These are phyloP conservation scores for Entomortierella chlamydospora DNA, from an alignment of 192 early-diverging fungal genomes.

Conservation along the genomic window DNA sequence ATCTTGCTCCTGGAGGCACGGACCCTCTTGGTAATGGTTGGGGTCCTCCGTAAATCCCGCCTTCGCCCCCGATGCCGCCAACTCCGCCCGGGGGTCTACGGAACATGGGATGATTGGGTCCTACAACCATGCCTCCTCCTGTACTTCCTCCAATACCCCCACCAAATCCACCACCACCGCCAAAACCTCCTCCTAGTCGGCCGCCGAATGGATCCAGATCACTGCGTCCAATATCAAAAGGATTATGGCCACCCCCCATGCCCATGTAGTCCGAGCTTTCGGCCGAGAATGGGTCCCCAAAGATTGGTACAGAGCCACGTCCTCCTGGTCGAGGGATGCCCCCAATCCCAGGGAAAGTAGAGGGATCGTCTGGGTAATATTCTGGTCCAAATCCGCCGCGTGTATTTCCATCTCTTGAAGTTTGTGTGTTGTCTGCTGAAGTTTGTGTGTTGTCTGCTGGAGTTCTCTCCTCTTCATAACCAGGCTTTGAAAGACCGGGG, in stretches of 20 bases:
- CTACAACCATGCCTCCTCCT: conserved; percentile 89
- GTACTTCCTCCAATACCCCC: conserved; percentile 51
- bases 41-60: conserved; percentile 67
- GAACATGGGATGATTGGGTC: conserved; percentile 92
- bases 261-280: conserved; percentile 46
- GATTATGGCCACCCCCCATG: conserved; percentile 46
- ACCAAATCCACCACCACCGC: conserved; percentile 45
- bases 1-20: conserved; percentile 88
- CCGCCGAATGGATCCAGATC: conserved; percentile 79
- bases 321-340: conserved; percentile 30
- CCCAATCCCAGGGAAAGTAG: conserved; percentile 41
- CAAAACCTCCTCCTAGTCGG: conserved; percentile 22
- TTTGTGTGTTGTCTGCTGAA: not conserved
- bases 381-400: conserved; percentile 23
- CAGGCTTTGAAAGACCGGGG: conserved; percentile 76
- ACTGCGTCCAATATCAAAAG: conserved; percentile 72
- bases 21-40: conserved; percentile 74
- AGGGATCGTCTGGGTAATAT: conserved; percentile 50
- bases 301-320: conserved; percentile 51
- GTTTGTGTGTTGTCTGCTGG: not conserved
- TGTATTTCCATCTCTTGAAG: not conserved
- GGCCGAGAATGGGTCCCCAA: conserved; percentile 59
- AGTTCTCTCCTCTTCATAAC: conserved; percentile 67
- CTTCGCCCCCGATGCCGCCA: conserved; percentile 47
- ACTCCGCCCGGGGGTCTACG: conserved; percentile 57